These are phyloP conservation scores for Debaryomycetaceae sp. DNA, from an alignment of 1,139 yeast species.

Conservation along the genomic window DNA sequence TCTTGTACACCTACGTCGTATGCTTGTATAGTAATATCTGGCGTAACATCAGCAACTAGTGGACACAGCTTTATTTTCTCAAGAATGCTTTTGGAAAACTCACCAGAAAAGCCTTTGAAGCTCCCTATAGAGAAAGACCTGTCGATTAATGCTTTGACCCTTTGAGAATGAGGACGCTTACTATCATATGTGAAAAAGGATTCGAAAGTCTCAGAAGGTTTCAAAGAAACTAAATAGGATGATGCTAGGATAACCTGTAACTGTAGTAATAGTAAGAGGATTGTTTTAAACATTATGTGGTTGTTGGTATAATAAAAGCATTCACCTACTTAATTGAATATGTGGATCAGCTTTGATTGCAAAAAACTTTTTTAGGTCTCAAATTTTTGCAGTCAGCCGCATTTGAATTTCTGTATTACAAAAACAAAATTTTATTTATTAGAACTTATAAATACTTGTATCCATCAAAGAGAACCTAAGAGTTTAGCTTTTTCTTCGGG, in stretches of 20 bases:
- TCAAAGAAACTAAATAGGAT: conserved; percentile 23
- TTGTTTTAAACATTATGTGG: not conserved
- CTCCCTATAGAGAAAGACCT: conserved; percentile 55
- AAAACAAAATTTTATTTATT: conserved; percentile 2
- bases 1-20: conserved; percentile 30
- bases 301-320: not conserved
- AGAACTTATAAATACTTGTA: conserved; percentile 2
- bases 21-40: conserved; percentile 53
- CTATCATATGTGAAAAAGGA: conserved; percentile 37
- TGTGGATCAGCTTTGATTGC: not conserved
- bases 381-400: not conserved
- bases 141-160: conserved; percentile 44
- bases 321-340: not conserved
- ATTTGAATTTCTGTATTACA: not conserved
- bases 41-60: conserved; percentile 55
- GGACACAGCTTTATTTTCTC: conserved; percentile 47
- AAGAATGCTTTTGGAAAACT: conserved; percentile 47
- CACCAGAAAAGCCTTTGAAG: conserved; percentile 63
- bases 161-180: conserved; percentile 26
- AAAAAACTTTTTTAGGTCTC: not conserved
- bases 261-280: not conserved
- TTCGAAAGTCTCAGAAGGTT: conserved; percentile 30
- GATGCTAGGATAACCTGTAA: not conserved
- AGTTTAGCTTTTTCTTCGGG: conserved; percentile 58
- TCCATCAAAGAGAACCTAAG: conserved; percentile 24